These are phyloP conservation scores for Collybiopsis confluens DNA, from an alignment of 768 basidiomycete species.

Conservation along the genomic window DNA sequence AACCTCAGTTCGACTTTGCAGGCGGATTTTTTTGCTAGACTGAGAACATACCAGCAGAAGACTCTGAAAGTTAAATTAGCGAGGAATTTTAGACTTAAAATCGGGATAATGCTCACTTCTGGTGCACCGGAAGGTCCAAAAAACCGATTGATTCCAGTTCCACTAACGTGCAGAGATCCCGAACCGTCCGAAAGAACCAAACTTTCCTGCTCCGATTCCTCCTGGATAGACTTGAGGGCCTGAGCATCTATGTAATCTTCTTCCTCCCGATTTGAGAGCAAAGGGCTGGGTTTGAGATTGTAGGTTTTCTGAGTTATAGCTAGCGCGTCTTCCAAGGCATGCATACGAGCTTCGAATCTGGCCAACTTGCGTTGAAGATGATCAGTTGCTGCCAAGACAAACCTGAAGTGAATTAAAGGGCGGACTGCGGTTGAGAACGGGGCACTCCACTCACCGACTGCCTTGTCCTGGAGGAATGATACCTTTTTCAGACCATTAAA, in stretches of 20 bases:
- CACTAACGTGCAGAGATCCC: slow-evolving; percentile 43
- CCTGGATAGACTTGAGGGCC: slow-evolving; percentile 22
- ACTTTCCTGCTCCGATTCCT: slow-evolving; percentile 19
- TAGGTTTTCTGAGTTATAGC: slow-evolving; percentile 39
- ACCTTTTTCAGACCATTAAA: slow-evolving; percentile 24
- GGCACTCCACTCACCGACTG: slow-evolving; percentile 33
- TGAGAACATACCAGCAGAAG: slow-evolving; percentile 33
- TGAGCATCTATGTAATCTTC: slow-evolving; percentile 25
- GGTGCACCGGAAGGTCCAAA: slow-evolving; percentile 46
- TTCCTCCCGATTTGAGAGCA: slow-evolving; percentile 28
- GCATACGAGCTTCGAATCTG: slow-evolving; percentile 47
- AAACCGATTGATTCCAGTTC: slow-evolving; percentile 35
- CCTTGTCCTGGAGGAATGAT: slow-evolving; percentile 54
- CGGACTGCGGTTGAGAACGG: not conserved
- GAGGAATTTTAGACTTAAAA: not conserved
- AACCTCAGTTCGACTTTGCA: not conserved
- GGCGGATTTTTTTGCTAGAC: not conserved
- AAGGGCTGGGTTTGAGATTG: slow-evolving; percentile 37
- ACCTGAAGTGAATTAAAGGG: slow-evolving; percentile 26
- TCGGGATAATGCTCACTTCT: slow-evolving; percentile 34
- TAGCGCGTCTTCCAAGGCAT: slow-evolving; percentile 50
- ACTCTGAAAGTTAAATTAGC: slow-evolving; percentile 28
- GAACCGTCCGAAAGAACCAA: slow-evolving; percentile 28
- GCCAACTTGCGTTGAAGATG: slow-evolving; percentile 44
- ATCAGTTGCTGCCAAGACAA: slow-evolving; percentile 49